These are phyloP conservation scores for Mucor circinelloides DNA, from an alignment of 371 early-diverging fungal genomes.

Conservation along the genomic window DNA sequence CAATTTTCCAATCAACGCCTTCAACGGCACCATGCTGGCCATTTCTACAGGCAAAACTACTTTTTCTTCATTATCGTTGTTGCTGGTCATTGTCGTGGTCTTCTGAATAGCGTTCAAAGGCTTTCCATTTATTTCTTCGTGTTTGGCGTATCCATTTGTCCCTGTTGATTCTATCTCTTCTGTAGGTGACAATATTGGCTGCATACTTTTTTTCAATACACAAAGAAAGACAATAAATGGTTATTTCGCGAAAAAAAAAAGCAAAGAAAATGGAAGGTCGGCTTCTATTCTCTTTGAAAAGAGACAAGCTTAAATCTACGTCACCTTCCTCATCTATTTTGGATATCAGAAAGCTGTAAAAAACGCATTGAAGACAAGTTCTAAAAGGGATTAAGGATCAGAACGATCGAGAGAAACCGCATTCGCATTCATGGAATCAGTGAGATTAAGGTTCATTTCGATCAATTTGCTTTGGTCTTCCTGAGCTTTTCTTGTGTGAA, in stretches of 20 bases:
- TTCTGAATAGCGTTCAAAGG: not conserved
- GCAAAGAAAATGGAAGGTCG: not conserved
- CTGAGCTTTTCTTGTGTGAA: not conserved
- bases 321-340: not conserved
- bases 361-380: not conserved
- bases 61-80: slow-evolving; percentile 18
- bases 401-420: not conserved
- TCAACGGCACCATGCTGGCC: slow-evolving; percentile 63
- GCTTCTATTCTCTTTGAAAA: not conserved
- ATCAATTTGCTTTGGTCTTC: not conserved
- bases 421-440: not conserved
- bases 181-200: slow-evolving; percentile 12
- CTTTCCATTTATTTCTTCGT: slow-evolving; percentile 13
- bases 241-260: not conserved
- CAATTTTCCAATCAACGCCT: slow-evolving; percentile 58
- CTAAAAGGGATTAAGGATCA: not conserved
- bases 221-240: not conserved
- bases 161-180: slow-evolving; percentile 10
- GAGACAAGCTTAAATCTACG: not conserved
- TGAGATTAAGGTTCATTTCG: not conserved
- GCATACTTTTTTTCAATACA: slow-evolving; percentile 10
- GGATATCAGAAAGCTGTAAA: not conserved
- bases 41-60: slow-evolving; percentile 49
- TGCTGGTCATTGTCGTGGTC: not conserved
- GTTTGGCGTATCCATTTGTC: slow-evolving; percentile 10